A percentile compares a stretch with the other conserved stretches of the same genome.
phyloP scores from a whole-genome alignment of 495 filamentous ascomycete species.

The Xylaria castorea region DNA sequence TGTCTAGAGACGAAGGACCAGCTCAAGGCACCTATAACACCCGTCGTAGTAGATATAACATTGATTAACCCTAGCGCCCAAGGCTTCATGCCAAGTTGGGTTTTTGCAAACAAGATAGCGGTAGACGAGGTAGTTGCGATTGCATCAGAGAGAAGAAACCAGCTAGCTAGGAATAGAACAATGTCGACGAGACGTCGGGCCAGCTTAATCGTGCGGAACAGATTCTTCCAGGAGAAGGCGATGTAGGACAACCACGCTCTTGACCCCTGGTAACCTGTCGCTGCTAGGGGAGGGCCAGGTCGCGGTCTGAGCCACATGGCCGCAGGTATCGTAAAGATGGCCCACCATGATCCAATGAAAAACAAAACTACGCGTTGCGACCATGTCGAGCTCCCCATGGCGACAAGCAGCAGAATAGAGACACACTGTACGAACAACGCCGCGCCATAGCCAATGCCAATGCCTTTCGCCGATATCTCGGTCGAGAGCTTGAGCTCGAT shows the following conservation, averaged over 20 bases:
- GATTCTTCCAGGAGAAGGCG: slow-evolving; percentile 80
- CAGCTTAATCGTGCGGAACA: slow-evolving; percentile 78
- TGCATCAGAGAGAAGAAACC: slow-evolving; percentile 93
- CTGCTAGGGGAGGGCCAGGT: slow-evolving; percentile 79
- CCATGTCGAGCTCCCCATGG: slow-evolving; percentile 75
- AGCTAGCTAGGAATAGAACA: slow-evolving; percentile 84
- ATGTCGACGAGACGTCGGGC: slow-evolving; percentile 85
- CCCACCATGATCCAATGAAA: slow-evolving; percentile 93
- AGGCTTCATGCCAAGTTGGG: slow-evolving; percentile 85
- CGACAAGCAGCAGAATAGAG: slow-evolving; percentile 73
- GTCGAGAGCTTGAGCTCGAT: slow-evolving; percentile 78
- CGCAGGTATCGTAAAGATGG: slow-evolving; percentile 86
- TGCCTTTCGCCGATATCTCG: slow-evolving; percentile 85
- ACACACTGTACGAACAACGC: slow-evolving; percentile 80
- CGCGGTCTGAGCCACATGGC: slow-evolving; percentile 89
- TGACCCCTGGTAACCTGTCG: slow-evolving; percentile 34
- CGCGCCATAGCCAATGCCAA: slow-evolving; percentile 88
- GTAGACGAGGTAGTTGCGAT: slow-evolving; percentile 96
- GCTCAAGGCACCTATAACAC: slow-evolving; percentile 85
- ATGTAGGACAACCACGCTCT: slow-evolving; percentile 66
- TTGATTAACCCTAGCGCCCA: slow-evolving; percentile 91
- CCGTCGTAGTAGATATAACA: slow-evolving; percentile 83
- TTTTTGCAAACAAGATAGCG: slow-evolving; percentile 95
- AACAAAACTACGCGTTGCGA: slow-evolving; percentile 84
- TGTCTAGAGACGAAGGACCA: slow-evolving; percentile 79